Conservation (phyloP, 129 eudicot genomes). For the Pulicaria dysenterica region DNA sequence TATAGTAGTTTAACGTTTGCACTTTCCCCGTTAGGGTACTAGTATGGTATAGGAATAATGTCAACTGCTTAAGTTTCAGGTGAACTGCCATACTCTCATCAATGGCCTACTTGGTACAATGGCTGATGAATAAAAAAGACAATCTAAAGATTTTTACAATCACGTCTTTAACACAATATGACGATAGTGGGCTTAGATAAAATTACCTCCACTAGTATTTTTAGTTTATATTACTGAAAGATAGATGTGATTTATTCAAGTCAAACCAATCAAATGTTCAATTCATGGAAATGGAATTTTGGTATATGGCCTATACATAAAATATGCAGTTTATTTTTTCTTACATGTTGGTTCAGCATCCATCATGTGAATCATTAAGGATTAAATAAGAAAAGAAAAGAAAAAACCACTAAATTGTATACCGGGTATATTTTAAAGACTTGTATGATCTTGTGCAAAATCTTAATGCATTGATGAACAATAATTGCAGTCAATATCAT, state of each 20-base stretch:
- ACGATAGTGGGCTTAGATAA: background rate
- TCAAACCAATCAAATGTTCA: background rate
- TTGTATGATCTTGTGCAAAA: background rate
- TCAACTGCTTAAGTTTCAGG: background rate
- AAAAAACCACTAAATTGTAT: background rate
- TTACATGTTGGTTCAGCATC: background rate
- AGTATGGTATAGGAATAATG: no score
- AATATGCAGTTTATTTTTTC: constrained; percentile 16
- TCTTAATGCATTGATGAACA: background rate
- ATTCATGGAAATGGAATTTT: background rate
- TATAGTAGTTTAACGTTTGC: background rate
- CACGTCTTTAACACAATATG: background rate
- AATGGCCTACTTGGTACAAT: background rate
- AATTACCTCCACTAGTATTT: background rate
- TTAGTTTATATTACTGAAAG: background rate
- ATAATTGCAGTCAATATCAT: background rate
- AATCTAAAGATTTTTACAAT: background rate
- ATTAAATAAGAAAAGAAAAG: background rate
- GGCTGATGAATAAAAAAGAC: constrained; percentile 1
- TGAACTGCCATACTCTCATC: background rate
- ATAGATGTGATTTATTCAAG: background rate
- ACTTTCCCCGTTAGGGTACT: no score
- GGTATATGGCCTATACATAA: constrained; percentile 4
- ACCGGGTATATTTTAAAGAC: background rate
- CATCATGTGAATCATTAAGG: constrained; percentile 10